phyloP scores from a whole-genome alignment of 176 grass and related monocot species.

The Themeda triandra region DNA sequence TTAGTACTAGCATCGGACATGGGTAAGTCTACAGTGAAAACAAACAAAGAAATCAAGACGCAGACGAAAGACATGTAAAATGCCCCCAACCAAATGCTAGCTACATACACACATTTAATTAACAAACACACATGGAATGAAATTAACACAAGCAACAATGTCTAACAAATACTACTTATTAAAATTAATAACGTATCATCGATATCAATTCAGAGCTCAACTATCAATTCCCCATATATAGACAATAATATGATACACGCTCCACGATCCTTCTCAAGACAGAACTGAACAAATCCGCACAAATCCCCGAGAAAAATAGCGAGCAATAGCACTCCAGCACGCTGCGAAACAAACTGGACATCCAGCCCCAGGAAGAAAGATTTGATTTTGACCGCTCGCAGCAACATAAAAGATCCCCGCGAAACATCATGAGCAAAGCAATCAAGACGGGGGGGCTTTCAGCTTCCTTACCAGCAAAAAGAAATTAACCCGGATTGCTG shows the following conservation, averaged over 20 bases:
- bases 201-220: neutral
- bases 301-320: neutral
- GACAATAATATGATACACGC: neutral
- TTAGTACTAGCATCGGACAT: neutral
- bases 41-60: neutral
- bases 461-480: constrained; percentile 5
- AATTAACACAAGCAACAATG: neutral
- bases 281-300: neutral
- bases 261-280: neutral
- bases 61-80: too few species aligned
- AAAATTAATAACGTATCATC: neutral
- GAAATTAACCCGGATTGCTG: neutral
- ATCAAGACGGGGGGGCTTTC: neutral
- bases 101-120: neutral
- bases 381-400: neutral
- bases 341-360: neutral
- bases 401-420: neutral
- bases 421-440: neutral
- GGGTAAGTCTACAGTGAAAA: neutral
- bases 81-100: neutral
- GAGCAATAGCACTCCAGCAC: neutral
- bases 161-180: neutral
- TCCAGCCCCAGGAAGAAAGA: neutral
- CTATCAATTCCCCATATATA: neutral
- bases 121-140: neutral